Evolutionary conservation across 345 rosid genomes (phyloP).

Genomic region (Arabidopsis thaliana): DNA sequence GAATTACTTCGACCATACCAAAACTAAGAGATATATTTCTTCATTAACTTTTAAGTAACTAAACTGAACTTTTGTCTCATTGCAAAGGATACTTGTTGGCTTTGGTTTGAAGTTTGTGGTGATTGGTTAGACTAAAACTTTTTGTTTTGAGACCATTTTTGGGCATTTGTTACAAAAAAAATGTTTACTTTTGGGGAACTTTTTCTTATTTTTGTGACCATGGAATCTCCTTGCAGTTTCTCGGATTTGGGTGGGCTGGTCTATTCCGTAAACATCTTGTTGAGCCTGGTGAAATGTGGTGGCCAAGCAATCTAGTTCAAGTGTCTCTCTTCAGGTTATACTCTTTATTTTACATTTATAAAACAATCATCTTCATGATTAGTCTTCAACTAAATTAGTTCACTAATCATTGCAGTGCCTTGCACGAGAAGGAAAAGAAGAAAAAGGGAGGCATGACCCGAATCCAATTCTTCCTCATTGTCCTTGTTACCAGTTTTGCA

Average conservation of each 20-base stretch:
- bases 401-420: slow-evolving; percentile 55
- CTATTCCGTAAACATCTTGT: slow-evolving; percentile 70
- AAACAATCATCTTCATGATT: not conserved
- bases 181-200: not conserved
- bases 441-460: slow-evolving; percentile 54
- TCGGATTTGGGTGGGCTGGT: slow-evolving; percentile 94
- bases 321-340: slow-evolving; percentile 78
- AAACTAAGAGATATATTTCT: not conserved
- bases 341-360: not conserved
- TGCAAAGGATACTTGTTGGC: slow-evolving; percentile 8
- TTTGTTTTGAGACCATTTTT: not conserved
- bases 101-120: slow-evolving; percentile 24
- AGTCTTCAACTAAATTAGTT: slow-evolving; percentile 5
- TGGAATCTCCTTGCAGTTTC: slow-evolving; percentile 47
- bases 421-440: slow-evolving; percentile 67
- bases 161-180: not conserved
- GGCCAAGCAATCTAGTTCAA: slow-evolving; percentile 79
- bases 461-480: slow-evolving; percentile 70
- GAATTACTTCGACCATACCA: slow-evolving; percentile 1
- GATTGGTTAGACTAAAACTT: slow-evolving; percentile 22
- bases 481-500: slow-evolving; percentile 62
- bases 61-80: not conserved
- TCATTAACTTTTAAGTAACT: not conserved
- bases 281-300: slow-evolving; percentile 94
- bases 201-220: not conserved